A percentile compares a stretch with the other conserved stretches of the same genome.
Evolutionary conservation across 2,329 filamentous ascomycete species (phyloP).

Genomic region (Zelopaecilomyces penicillatus): DNA sequence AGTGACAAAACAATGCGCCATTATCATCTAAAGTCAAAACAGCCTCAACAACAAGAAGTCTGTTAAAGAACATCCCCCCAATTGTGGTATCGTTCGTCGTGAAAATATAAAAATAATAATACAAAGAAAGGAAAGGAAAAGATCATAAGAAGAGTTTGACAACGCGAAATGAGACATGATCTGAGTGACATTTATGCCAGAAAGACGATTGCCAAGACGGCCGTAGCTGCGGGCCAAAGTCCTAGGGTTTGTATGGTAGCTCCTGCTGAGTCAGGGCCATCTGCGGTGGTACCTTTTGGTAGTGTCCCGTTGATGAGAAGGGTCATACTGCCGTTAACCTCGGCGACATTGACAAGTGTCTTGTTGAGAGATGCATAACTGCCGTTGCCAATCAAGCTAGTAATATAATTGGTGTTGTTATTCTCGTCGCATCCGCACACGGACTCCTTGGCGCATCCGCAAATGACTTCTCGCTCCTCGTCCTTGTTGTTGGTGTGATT

Average conservation of each 20-base stretch:
- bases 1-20: too few species aligned
- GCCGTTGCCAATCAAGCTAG: constrained; percentile 57
- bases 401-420: constrained; percentile 48
- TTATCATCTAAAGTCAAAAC: too few species aligned
- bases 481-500: constrained; percentile 38
- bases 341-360: constrained; percentile 50
- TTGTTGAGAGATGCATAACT: constrained; percentile 52
- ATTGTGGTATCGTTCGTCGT: constrained; percentile 3
- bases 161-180: too few species aligned
- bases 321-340: constrained; percentile 33
- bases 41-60: too few species aligned
- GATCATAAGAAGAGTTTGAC: background rate
- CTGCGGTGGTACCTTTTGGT: constrained; percentile 53
- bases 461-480: constrained; percentile 28
- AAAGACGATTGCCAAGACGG: constrained; percentile 37
- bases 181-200: constrained; percentile 22
- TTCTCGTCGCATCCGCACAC: constrained; percentile 64
- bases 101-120: background rate
- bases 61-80: too few species aligned
- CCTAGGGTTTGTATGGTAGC: constrained; percentile 33
- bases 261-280: constrained; percentile 20
- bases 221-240: constrained; percentile 41
- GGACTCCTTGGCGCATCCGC: constrained; percentile 42
- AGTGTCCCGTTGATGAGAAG: constrained; percentile 71
- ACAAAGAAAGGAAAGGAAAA: background rate